Base-by-base conservation (phyloP, 148 eudicot species). In the Chenopodium quinoa region DNA sequence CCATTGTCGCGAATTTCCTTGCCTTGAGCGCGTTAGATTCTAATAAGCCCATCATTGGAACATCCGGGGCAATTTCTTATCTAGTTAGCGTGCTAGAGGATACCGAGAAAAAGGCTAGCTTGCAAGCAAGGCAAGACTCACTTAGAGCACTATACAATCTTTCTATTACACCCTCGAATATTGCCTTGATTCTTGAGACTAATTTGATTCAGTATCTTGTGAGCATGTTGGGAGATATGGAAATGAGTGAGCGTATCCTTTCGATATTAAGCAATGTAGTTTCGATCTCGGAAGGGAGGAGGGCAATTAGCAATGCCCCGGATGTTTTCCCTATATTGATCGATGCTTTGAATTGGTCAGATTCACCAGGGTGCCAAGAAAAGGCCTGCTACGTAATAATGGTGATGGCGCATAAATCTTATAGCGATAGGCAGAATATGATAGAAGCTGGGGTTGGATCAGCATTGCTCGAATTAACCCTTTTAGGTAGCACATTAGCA, bases 371-470 rank as follows among this genome's bases (percentile, higher is more conserved):
- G 7, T 96, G 99, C 87, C 99, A 96, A 85, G 99, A 96, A 82
- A 96, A 91, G 71, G 97, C 90, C 3, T 83, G 93, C 0, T 92
- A 96, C 27, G 85, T 96, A 27, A 78, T 96, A 47, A 93, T 96
- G 97, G 94, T 96, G 77, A 88, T 96, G 95, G 95, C 99, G 74
- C 97, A 92, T 81, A 96, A 93, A 84, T 88, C 93, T 4, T 92
- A 92, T 82, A 88, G 75, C 32, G 93, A 93, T 81, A 84, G 97
- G 48, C 99, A 89, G 62, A 84, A 85, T 64, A 96, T 93, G 97
- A 86, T 89, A 66, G 97, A 96, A 79, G 90, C 90, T 1, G 98
- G 99, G 6, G 83, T 91, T 40, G 86, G 79, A 47, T 91, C 98
- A 1, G 84, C 98, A 13, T 83, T 93, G 84, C 92, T 96, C 9